Conservation (phyloP, 2,329 filamentous ascomycete species). For the Sordariomycetes sp. region DNA sequence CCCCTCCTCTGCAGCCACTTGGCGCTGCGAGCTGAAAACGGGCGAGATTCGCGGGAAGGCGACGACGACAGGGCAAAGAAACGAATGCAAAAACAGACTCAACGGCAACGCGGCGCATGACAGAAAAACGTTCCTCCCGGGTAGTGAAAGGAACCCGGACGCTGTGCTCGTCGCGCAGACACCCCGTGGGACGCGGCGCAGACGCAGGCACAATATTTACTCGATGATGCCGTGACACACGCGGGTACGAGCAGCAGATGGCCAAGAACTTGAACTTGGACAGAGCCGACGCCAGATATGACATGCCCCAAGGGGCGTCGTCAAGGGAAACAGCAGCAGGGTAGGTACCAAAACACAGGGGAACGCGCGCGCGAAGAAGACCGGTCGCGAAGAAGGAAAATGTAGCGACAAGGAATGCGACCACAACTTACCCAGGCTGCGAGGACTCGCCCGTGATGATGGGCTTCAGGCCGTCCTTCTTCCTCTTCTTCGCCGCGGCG, state of each 20-base stretch:
- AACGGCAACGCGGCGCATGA: not conserved
- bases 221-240: not conserved
- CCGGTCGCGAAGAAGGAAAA: not conserved
- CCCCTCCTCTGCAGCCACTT: not conserved
- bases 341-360: not conserved
- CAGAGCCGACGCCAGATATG: not conserved
- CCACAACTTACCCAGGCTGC: conserved; percentile 22
- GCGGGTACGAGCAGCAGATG: not conserved
- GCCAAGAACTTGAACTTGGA: not conserved
- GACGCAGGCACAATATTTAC: not conserved
- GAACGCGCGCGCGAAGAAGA: not conserved
- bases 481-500: conserved; percentile 51
- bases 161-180: not conserved
- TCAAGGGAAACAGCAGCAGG: not conserved
- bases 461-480: conserved; percentile 64
- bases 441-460: conserved; percentile 57
- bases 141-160: not conserved
- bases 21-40: not conserved
- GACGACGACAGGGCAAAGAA: not conserved
- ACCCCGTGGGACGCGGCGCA: not conserved
- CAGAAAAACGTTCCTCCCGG: not conserved
- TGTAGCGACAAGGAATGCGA: not conserved
- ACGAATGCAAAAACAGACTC: not conserved
- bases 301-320: not conserved
- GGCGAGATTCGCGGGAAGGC: not conserved